Evolutionary conservation across 345 rosid genomes (phyloP).

Genomic region (Anacardium occidentale): DNA sequence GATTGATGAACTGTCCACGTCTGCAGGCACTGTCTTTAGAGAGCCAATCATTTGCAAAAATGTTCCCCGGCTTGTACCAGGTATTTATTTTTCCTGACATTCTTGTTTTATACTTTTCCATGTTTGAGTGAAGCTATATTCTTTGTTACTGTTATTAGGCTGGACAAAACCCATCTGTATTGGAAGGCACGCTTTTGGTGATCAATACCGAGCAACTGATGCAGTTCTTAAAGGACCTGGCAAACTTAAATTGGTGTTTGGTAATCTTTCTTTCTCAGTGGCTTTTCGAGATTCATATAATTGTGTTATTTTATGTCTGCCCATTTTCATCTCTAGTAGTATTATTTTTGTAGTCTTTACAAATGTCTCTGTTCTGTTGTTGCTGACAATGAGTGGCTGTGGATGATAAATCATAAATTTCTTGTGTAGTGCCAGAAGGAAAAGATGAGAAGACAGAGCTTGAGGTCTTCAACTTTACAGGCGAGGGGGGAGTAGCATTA

Average conservation of each 20-base stretch:
- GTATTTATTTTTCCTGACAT: conserved; percentile 30
- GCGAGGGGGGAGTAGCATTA: conserved; percentile 90
- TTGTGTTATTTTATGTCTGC: not conserved
- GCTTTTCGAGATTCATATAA: not conserved
- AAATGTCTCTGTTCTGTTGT: not conserved
- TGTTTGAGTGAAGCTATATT: conserved; percentile 4
- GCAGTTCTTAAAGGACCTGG: conserved; percentile 88
- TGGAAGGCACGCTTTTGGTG: conserved; percentile 99
- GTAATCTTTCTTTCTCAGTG: conserved; percentile 34
- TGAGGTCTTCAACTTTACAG: conserved; percentile 82
- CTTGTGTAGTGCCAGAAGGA: conserved; percentile 71
- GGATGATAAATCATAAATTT: not conserved
- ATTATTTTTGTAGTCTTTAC: not conserved
- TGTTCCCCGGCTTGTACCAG: conserved; percentile 80
- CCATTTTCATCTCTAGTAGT: not conserved
- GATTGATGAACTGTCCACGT: conserved; percentile 19
- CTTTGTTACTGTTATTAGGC: conserved; percentile 41
- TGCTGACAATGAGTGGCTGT: not conserved
- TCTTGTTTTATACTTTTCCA: not conserved
- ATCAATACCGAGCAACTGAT: conserved; percentile 95
- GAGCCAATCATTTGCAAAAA: conserved; percentile 97
- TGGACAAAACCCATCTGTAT: conserved; percentile 99
- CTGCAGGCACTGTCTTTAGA: conserved; percentile 93
- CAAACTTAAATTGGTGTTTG: conserved; percentile 83
- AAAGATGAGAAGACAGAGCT: conserved; percentile 63